These are phyloP conservation scores for Phytophthora pini DNA, from an alignment of 352 stramenopile genomes.

Conservation along the genomic window DNA sequence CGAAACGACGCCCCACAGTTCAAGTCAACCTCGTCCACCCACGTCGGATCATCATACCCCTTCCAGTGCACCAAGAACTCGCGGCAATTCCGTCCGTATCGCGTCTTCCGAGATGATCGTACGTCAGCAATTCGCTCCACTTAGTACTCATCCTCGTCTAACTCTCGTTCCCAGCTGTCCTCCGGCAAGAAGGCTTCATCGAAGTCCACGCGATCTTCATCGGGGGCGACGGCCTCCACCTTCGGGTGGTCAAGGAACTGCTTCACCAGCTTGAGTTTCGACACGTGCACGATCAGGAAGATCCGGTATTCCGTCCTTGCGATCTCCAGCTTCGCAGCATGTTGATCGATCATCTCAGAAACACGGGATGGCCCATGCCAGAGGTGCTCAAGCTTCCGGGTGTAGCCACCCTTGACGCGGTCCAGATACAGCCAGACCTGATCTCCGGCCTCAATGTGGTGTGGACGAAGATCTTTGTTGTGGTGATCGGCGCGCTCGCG, in stretches of 20 bases:
- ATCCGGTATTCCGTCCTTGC: slow-evolving; percentile 11
- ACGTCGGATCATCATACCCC: no score
- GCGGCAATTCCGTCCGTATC: background rate
- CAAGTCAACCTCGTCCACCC: no score
- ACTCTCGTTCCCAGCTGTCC: slow-evolving; percentile 15
- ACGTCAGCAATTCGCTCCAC: slow-evolving; percentile 14
- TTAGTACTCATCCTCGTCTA: slow-evolving; percentile 3
- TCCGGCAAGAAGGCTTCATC: slow-evolving; percentile 24
- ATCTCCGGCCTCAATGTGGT: background rate
- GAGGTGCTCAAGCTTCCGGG: no score
- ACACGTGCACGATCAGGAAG: slow-evolving; percentile 29
- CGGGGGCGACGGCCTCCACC: background rate
- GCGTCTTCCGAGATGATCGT: background rate
- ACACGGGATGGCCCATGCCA: no score
- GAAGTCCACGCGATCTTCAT: slow-evolving; percentile 25
- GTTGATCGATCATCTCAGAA: slow-evolving; percentile 6
- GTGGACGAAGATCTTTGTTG: no score
- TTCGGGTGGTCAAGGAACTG: background rate
- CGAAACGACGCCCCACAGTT: no score
- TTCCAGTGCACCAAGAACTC: slow-evolving; percentile 6
- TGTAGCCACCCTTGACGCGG: slow-evolving; percentile 3
- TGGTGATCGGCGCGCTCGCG: background rate
- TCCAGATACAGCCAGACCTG: slow-evolving; percentile 12
- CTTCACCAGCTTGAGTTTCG: slow-evolving; percentile 18
- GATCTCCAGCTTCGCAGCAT: slow-evolving; percentile 13